Evolutionary conservation across 2,329 filamentous ascomycete species (phyloP).

Genomic region (Fonsecaea erecta): DNA sequence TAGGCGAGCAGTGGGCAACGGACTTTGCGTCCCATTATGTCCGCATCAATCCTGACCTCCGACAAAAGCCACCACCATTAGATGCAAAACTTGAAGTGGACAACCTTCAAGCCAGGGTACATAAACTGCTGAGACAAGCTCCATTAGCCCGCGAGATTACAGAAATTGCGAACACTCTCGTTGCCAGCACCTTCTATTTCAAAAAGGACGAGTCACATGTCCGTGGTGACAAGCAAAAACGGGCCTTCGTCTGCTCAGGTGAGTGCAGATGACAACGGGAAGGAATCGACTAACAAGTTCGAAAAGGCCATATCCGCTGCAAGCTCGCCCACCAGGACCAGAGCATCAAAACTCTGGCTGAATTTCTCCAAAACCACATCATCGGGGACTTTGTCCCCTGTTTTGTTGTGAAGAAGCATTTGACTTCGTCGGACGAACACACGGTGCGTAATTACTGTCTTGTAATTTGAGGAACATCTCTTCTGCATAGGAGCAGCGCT

Average conservation of each 20-base stretch:
- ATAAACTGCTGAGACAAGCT: background rate
- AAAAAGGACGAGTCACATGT: background rate
- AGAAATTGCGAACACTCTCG: background rate
- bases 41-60: slow-evolving; percentile 1
- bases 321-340: background rate
- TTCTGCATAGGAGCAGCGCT: background rate
- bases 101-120: background rate
- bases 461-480: background rate
- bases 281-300: background rate
- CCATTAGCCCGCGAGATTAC: background rate
- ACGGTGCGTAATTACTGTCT: background rate
- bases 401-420: background rate
- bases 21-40: background rate
- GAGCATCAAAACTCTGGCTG: background rate
- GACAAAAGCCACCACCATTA: background rate
- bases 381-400: background rate
- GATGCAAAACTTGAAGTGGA: background rate
- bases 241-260: background rate
- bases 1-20: background rate
- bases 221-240: background rate
- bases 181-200: slow-evolving; percentile 2
- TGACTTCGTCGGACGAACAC: background rate
- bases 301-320: background rate
- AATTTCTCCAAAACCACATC: background rate
- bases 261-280: background rate